Evolutionary conservation across 73 alveolate genomes (phyloP).

Genomic region (Paramecium pentaurelia): DNA sequence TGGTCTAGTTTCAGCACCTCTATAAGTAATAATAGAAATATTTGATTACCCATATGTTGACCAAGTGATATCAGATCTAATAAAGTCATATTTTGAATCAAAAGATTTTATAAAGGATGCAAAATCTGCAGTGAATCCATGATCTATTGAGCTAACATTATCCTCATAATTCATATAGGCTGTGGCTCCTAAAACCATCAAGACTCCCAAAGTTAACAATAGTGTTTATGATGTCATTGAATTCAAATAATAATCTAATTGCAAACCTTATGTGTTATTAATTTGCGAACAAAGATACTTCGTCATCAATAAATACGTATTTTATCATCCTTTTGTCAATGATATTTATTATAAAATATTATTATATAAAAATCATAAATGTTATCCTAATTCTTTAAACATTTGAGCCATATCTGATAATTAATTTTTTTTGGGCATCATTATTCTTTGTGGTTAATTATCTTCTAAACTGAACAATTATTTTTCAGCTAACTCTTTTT

Average conservation of each 20-base stretch:
- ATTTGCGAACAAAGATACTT: not conserved
- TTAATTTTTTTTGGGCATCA: not conserved
- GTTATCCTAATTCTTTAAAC: not conserved
- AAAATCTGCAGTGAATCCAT: conserved; percentile 23
- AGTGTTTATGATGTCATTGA: conserved; percentile 5
- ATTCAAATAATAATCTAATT: not conserved
- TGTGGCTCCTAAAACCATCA: not conserved
- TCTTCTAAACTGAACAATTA: conserved; percentile 21
- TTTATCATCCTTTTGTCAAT: not conserved
- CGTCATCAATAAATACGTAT: not conserved
- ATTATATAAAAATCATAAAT: not conserved
- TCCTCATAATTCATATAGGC: not conserved
- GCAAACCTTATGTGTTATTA: not conserved
- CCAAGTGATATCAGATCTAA: conserved; percentile 26
- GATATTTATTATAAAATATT: not conserved
- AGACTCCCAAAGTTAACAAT: not conserved
- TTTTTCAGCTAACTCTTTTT: conserved; percentile 33
- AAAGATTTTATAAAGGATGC: not conserved
- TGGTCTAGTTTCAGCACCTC: conserved; percentile 44
- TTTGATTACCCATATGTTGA: conserved; percentile 1
- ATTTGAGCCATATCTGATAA: not conserved
- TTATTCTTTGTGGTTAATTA: not conserved
- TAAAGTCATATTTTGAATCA: not conserved
- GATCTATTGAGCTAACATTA: not conserved
- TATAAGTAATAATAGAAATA: not conserved